Evolutionary conservation across 2,329 filamentous ascomycete species (phyloP).

Genomic region (Calonectria fujianensis): DNA sequence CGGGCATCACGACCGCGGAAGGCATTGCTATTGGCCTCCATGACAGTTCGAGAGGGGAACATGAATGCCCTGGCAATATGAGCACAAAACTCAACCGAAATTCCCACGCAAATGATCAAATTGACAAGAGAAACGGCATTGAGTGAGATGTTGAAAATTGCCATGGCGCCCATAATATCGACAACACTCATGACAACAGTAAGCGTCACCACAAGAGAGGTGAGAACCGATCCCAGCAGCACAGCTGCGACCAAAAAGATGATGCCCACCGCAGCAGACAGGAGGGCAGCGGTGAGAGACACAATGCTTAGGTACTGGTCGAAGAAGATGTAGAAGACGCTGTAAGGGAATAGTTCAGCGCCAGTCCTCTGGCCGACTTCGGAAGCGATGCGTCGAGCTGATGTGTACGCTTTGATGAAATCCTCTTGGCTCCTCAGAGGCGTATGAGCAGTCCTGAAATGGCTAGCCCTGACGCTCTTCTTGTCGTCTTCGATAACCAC

Average conservation of each 20-base stretch:
- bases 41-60: slow-evolving; percentile 88
- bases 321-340: slow-evolving; percentile 99
- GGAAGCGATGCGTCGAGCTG: slow-evolving; percentile 90
- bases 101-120: slow-evolving; percentile 96
- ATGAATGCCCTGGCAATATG: slow-evolving; percentile 97
- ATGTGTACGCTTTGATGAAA: slow-evolving; percentile 92
- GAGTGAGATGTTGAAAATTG: slow-evolving; percentile 88
- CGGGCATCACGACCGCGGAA: slow-evolving; percentile 90
- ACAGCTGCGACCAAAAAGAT: slow-evolving; percentile 88
- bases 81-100: slow-evolving; percentile 97
- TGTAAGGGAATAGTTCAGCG: slow-evolving; percentile 95
- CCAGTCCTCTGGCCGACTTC: slow-evolving; percentile 83
- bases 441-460: slow-evolving; percentile 94
- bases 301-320: slow-evolving; percentile 96
- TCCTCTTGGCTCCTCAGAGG: slow-evolving; percentile 91
- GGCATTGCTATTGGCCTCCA: slow-evolving; percentile 84
- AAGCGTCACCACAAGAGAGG: slow-evolving; percentile 86
- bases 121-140: slow-evolving; percentile 98
- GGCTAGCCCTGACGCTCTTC: slow-evolving; percentile 84
- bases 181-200: slow-evolving; percentile 96
- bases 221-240: slow-evolving; percentile 88
- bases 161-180: slow-evolving; percentile 97
- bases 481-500: slow-evolving; percentile 84
- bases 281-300: slow-evolving; percentile 83
- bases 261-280: slow-evolving; percentile 88